Base-by-base conservation (phyloP, 352 stramenopile species). In the Globisporangium okanoganense region DNA sequence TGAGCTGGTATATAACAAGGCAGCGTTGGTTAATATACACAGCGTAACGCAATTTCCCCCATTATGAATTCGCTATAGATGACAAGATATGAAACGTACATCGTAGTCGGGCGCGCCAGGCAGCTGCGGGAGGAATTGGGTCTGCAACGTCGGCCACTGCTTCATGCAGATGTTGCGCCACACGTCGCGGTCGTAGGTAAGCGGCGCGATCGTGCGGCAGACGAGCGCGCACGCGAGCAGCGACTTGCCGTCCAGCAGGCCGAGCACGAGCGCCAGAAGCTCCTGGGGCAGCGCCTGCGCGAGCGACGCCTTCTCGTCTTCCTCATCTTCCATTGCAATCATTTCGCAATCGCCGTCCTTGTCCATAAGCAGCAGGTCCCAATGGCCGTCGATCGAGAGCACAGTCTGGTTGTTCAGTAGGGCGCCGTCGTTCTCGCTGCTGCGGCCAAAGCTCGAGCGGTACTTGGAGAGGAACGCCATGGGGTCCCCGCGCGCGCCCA, bases 41-140 rank as follows among this genome's bases (percentile, higher is more conserved):
- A 5, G 12, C 45, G 25, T 51, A 13, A 45, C 45, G 10, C 45
- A 33, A 25, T 18, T 24, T 6, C 12, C 24, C 7, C 41, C 27
- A 57, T 58, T 60, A 20, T n/a, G n/a, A n/a, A n/a, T n/a, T n/a
- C n/a, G n/a, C n/a, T n/a, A n/a, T n/a, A 18, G 13, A 22, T 20
- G 22, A 10, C 33, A 48, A 45, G 56, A 14, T 2, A 13, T 20
- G 45, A 29, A 57, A 69, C 77, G 58, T 77, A 88, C 82, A 66
- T 92, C 82, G 65, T 92, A 94, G 56, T 92, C 82, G 0, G 81
- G 80, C 0, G 85, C 82, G 10, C 81, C 85, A 0, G 85, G 85
- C 7, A 92, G 38, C 61, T 94, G 85, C 43, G 81, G 75, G 22
- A 94, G 65, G 40, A 81, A 49, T 44, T 86, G 79, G 14, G 76